Percentiles rank a stretch among this genome's conserved stretches.
These are phyloP conservation scores for Hyphopichia wangnamkhiaoensis DNA, from an alignment of 1,139 yeast genomes.

Conservation along the genomic window DNA sequence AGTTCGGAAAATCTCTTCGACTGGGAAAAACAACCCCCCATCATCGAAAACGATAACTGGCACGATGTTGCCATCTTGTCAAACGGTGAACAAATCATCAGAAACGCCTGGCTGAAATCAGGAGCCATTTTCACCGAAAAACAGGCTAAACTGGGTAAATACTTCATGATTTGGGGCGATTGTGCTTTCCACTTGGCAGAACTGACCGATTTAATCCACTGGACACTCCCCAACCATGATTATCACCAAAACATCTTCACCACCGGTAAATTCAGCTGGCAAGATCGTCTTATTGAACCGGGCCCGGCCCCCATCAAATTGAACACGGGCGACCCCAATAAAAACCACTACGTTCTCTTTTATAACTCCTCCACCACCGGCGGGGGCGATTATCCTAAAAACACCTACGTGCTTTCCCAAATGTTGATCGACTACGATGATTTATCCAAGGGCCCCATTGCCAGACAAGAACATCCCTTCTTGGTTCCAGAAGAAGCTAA, in stretches of 20 bases:
- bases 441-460: constrained; percentile 36
- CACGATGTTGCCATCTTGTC: constrained; percentile 31
- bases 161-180: constrained; percentile 51
- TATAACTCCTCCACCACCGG: constrained; percentile 47
- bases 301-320: constrained; percentile 48
- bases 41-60: constrained; percentile 34
- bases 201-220: constrained; percentile 34
- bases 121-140: constrained; percentile 44
- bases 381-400: constrained; percentile 28
- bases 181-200: constrained; percentile 40
- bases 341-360: constrained; percentile 39
- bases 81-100: constrained; percentile 24
- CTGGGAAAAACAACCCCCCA: constrained; percentile 44
- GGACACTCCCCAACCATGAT: constrained; percentile 29
- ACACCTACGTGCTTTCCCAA: constrained; percentile 40
- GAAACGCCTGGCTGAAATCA: constrained; percentile 45
- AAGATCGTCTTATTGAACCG: constrained; percentile 42
- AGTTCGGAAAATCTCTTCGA: constrained; percentile 38
- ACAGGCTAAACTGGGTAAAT: constrained; percentile 31
- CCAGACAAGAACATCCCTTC: constrained; percentile 40
- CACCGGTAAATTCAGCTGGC: constrained; percentile 31
- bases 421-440: constrained; percentile 47
- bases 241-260: constrained; percentile 29
- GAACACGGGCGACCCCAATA: constrained; percentile 17
- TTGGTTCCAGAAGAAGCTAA: constrained; percentile 38